Percentiles rank a stretch among this genome's conserved stretches.
Conservation (phyloP, 805 yeast genomes). For the Candida broadrunensis region DNA sequence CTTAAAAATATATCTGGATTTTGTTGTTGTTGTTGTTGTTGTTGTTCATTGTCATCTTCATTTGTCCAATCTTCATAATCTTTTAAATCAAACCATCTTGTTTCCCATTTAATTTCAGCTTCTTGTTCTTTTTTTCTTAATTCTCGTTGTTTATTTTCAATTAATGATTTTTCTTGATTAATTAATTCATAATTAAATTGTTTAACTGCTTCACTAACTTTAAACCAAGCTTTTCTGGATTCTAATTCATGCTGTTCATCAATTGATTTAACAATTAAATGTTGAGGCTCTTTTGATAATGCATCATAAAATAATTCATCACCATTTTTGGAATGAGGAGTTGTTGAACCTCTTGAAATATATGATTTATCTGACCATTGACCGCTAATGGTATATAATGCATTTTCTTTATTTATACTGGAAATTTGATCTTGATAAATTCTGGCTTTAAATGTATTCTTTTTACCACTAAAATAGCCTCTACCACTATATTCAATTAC, state of each 20-base stretch:
- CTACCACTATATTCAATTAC: conserved; percentile 82
- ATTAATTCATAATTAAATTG: conserved; percentile 73
- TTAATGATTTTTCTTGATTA: conserved; percentile 66
- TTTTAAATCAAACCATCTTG: conserved; percentile 70
- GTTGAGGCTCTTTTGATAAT: conserved; percentile 45
- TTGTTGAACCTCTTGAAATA: conserved; percentile 54
- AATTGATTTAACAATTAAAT: conserved; percentile 72
- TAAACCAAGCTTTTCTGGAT: conserved; percentile 83
- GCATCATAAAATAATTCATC: conserved; percentile 66
- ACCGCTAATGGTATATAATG: conserved; percentile 78
- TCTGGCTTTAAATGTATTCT: conserved; percentile 87
- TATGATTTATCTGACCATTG: conserved; percentile 87
- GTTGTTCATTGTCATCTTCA: conserved; percentile 2
- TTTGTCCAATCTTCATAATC: conserved; percentile 18
- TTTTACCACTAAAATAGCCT: conserved; percentile 94
- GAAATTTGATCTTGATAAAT: conserved; percentile 53
- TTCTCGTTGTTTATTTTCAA: conserved; percentile 85
- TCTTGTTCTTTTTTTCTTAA: conserved; percentile 70
- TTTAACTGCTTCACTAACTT: conserved; percentile 85
- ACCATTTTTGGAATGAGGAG: conserved; percentile 43
- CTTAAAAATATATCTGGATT: conserved; percentile 30
- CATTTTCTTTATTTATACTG: conserved; percentile 53
- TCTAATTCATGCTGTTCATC: conserved; percentile 80
- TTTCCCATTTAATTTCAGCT: conserved; percentile 65
- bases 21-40: background rate